Conservation (phyloP, 2,329 filamentous ascomycete genomes). For the Pseudogymnoascus sp. region DNA sequence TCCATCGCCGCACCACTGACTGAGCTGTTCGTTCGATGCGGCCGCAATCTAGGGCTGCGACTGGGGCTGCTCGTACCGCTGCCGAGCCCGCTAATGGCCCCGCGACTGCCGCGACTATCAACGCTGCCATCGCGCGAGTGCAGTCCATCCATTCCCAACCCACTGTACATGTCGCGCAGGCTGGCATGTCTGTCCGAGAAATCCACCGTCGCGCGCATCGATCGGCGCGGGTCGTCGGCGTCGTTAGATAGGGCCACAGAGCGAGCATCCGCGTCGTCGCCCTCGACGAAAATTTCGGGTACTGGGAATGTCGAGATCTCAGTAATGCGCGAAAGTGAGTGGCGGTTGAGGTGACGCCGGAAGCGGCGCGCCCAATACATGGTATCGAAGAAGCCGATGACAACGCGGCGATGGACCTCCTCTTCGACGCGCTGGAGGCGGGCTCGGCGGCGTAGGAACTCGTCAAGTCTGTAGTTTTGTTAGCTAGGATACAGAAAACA, state of each 20-base stretch:
- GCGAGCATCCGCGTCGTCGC: conserved; percentile 45
- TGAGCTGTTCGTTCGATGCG: conserved; percentile 9
- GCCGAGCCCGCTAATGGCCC: conserved; percentile 1
- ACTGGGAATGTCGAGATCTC: conserved; percentile 70
- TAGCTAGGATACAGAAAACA: conserved; percentile 18
- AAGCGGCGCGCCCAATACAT: conserved; percentile 77
- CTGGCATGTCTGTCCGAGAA: conserved; percentile 17
- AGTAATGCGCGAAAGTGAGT: conserved; percentile 67
- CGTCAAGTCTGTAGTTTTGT: conserved; percentile 59
- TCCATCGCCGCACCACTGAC: neutral
- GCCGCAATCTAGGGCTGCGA: neutral
- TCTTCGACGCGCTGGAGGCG: conserved; percentile 91
- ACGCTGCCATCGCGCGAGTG: neutral
- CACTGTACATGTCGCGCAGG: conserved; percentile 5
- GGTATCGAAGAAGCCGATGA: conserved; percentile 93
- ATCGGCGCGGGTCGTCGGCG: conserved; percentile 17
- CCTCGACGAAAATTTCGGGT: conserved; percentile 84
- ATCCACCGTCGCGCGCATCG: conserved; percentile 17
- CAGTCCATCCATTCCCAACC: neutral
- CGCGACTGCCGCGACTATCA: neutral
- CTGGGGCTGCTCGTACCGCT: neutral
- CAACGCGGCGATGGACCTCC: conserved; percentile 79
- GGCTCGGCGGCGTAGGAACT: conserved; percentile 83
- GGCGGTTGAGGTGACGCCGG: conserved; percentile 62
- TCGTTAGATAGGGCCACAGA: conserved; percentile 22